Conservation (phyloP, 805 yeast species). For the Saturnispora hagleri region DNA sequence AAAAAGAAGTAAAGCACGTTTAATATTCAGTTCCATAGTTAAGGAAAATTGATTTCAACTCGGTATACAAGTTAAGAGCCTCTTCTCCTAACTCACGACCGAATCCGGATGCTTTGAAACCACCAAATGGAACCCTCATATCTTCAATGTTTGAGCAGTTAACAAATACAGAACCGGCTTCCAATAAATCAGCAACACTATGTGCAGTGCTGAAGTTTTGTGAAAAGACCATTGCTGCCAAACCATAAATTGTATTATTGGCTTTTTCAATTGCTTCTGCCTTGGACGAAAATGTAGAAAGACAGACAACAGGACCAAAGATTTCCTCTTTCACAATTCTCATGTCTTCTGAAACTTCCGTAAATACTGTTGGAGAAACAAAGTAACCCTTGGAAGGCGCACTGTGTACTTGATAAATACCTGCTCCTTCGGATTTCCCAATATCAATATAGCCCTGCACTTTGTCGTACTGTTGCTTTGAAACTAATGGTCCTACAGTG, state of each 20-base stretch:
- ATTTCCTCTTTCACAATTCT: slow-evolving; percentile 71
- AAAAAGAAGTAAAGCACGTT: slow-evolving; percentile 4
- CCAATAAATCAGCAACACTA: slow-evolving; percentile 33
- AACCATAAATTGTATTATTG: slow-evolving; percentile 66
- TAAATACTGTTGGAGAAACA: slow-evolving; percentile 68
- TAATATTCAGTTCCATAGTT: slow-evolving; percentile 33
- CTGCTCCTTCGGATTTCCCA: slow-evolving; percentile 44
- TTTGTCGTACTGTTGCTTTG: slow-evolving; percentile 47
- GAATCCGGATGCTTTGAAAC: slow-evolving; percentile 68
- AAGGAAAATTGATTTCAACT: slow-evolving; percentile 58
- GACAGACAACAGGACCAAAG: slow-evolving; percentile 77
- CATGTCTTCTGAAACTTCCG: slow-evolving; percentile 58
- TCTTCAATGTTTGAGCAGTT: slow-evolving; percentile 62
- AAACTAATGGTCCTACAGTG: slow-evolving; percentile 56
- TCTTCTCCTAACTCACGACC: slow-evolving; percentile 77
- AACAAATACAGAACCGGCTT: slow-evolving; percentile 63
- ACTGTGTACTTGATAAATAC: slow-evolving; percentile 33
- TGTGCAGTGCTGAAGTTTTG: slow-evolving; percentile 58
- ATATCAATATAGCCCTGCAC: slow-evolving; percentile 35
- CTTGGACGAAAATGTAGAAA: slow-evolving; percentile 55
- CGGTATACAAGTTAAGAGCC: slow-evolving; percentile 63
- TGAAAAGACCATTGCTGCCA: slow-evolving; percentile 77
- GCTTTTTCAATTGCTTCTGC: slow-evolving; percentile 64
- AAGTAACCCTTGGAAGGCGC: slow-evolving; percentile 49
- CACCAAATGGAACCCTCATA: slow-evolving; percentile 68